Base-by-base conservation (phyloP, 495 filamentous ascomycete genomes). In the Lichina pygmaea region DNA sequence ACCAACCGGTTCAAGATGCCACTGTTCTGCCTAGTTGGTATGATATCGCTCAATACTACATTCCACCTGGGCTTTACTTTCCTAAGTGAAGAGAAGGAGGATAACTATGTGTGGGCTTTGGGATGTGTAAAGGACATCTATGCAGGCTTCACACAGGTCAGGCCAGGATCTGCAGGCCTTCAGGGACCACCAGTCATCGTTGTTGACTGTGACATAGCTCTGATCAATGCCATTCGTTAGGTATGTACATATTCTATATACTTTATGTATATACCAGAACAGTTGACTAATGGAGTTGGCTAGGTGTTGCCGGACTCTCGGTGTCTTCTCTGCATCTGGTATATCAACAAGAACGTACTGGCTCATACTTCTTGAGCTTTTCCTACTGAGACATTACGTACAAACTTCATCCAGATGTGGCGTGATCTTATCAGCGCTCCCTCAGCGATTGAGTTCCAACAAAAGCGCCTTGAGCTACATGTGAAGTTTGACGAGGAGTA, bases 1-100 rank as follows among this genome's bases (percentile, higher is more conserved):
- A 48, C 49, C 3, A 53, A 53, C 31, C 34, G 46, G 31, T 51
- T 51, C 32, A 53, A 53, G 17, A 48, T 53, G 51, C 46, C 42
- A 8, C 24, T 53, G 13, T 41, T 51, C 8, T 51, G 49, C 33
- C 46, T 53, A 31, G 42, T 45, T 44, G 42, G n/a, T 8, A 48
- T 47, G 7, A 49, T 48, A 8, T 50, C 43, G 8, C 38, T 44
- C 3, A 51, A 53, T 24, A 51, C 31, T 12, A 46, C 41, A 4
- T 45, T 51, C 32, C 46, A 53, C 24, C 24, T 53, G 16, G 34
- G 17, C 2, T 33, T 48, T 32, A 34, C 34, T n/a, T 53, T 53
- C 39, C 37, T 53, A 30, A 11, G 11, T 40, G 31, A 37, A 4
- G 51, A 53, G 31, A 47, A 39, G 12, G 24, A 45, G 12, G 33